Evolutionary conservation across 2,329 filamentous ascomycete genomes (phyloP).

Genomic region (Coniella lustricola): DNA sequence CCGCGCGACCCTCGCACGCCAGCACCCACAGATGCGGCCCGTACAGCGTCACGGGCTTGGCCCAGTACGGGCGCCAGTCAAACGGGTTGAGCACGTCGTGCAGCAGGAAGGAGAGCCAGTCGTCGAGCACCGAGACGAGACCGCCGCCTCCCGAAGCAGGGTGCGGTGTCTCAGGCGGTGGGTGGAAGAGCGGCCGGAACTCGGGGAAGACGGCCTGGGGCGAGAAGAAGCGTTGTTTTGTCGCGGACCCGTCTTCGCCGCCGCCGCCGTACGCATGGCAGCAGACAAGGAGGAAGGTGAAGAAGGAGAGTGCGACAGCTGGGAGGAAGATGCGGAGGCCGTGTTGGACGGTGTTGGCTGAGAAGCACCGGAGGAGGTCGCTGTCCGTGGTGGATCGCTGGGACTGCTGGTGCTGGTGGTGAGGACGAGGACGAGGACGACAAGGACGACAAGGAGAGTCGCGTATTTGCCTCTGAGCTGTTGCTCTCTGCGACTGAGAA

Average conservation of each 20-base stretch:
- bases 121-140: background rate
- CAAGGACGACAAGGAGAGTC: background rate
- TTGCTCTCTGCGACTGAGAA: no score
- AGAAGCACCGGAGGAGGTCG: no score
- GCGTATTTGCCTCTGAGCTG: no score
- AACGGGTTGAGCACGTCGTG: background rate
- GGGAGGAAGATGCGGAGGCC: no score
- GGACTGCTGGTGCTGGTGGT: no score
- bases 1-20: background rate
- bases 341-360: no score
- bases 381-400: no score
- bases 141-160: no score
- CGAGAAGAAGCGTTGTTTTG: no score
- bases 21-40: slow-evolving; percentile 1
- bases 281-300: no score
- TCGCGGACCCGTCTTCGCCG: background rate
- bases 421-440: background rate
- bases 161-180: background rate
- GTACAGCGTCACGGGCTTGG: background rate
- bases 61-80: background rate
- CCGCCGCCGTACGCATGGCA: background rate
- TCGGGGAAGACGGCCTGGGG: background rate
- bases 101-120: background rate
- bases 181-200: background rate
- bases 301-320: no score